phyloP scores from a whole-genome alignment of 371 early-diverging fungal species.

The Mortierella polycephala region DNA sequence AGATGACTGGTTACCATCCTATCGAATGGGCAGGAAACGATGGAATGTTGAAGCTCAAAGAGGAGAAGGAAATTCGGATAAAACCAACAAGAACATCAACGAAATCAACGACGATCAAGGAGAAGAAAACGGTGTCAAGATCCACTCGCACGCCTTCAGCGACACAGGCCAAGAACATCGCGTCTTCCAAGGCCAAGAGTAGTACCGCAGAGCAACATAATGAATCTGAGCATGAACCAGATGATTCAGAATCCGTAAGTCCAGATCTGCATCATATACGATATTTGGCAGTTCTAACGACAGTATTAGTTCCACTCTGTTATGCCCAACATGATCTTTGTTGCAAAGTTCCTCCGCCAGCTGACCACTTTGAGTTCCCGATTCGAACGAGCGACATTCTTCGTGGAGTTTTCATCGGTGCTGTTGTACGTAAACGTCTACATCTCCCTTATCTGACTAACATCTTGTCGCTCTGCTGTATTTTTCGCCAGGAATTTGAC shows the following conservation, averaged over 20 bases:
- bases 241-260: conserved; percentile 22
- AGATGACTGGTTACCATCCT: conserved; percentile 48
- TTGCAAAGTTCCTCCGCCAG: no score
- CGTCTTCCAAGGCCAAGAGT: neutral
- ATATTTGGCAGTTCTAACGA: no score
- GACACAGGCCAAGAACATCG: neutral
- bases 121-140: neutral
- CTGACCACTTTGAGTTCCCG: no score
- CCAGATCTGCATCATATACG: neutral
- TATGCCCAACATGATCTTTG: no score
- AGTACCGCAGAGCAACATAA: neutral
- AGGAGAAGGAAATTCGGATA: conserved; percentile 37
- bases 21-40: conserved; percentile 46
- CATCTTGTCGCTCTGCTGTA: no score
- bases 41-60: conserved; percentile 57
- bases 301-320: no score
- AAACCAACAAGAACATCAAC: neutral
- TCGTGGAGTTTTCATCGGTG: no score
- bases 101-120: neutral
- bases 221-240: conserved; percentile 16
- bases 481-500: conserved; percentile 2
- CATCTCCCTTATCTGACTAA: neutral
- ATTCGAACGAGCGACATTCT: no score
- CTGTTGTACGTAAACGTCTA: neutral
- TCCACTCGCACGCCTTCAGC: neutral